Conservation (phyloP, 768 basidiomycete genomes). For the Cytidiella melzeri region DNA sequence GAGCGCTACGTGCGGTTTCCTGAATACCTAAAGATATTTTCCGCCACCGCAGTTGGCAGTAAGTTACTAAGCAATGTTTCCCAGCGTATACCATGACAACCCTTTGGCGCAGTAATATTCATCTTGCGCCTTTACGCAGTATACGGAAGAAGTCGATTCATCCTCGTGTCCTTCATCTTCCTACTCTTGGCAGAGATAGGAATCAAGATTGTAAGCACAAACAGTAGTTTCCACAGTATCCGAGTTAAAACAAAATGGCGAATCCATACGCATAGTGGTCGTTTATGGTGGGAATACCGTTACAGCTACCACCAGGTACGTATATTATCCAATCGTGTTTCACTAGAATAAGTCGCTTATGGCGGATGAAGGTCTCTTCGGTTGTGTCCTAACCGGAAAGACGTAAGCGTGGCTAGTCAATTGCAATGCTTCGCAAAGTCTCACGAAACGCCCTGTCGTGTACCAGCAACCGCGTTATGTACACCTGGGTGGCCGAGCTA, state of each 20-base stretch:
- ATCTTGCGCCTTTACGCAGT: conserved; percentile 22
- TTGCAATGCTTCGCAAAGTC: too few relatives aligned
- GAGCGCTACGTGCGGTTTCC: conserved; percentile 18
- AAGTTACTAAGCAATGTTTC: neutral
- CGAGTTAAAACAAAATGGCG: too few relatives aligned
- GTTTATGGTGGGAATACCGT: conserved; percentile 19
- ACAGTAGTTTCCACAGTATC: too few relatives aligned
- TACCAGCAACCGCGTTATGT: conserved; percentile 20
- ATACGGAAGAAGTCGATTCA: conserved; percentile 14
- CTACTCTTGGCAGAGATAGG: conserved; percentile 17
- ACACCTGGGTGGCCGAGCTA: conserved; percentile 24
- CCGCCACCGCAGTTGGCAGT: conserved; percentile 17
- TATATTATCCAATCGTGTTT: neutral
- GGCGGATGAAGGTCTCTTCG: conserved; percentile 16
- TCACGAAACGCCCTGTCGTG: neutral
- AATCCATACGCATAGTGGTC: conserved; percentile 23
- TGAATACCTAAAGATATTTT: conserved; percentile 21
- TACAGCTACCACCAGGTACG: conserved; percentile 21
- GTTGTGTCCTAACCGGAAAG: conserved; percentile 21
- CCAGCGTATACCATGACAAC: neutral
- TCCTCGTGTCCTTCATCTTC: conserved; percentile 14
- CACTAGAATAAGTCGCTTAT: neutral
- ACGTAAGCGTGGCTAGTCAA: too few relatives aligned
- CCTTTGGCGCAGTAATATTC: conserved; percentile 17
- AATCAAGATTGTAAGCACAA: conserved; percentile 21